These are phyloP conservation scores for Cytauxzoon felis DNA, from an alignment of 169 alveolate genomes.

Conservation along the genomic window DNA sequence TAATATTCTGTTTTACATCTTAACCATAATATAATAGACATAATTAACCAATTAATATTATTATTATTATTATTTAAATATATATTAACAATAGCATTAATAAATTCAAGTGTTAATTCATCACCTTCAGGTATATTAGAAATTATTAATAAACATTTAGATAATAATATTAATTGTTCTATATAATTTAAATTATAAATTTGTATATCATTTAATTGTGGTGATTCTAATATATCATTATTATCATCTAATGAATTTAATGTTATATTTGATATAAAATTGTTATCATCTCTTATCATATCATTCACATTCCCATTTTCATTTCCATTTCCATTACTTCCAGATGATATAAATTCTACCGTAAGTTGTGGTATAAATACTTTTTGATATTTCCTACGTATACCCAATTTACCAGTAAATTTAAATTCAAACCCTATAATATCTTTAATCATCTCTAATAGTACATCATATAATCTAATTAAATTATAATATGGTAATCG, in stretches of 20 bases:
- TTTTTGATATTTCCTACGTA: conserved; percentile 66
- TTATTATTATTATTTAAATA: conserved; percentile 54
- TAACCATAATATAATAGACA: conserved; percentile 67
- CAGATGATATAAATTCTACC: conserved; percentile 47
- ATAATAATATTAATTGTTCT: conserved; percentile 65
- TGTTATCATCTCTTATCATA: background rate
- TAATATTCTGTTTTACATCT: conserved; percentile 69
- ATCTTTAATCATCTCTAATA: conserved; percentile 34
- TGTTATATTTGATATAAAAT: conserved; percentile 24
- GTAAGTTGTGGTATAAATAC: conserved; percentile 65
- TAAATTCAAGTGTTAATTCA: conserved; percentile 64
- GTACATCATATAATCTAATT: conserved; percentile 38
- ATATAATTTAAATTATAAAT: conserved; percentile 32
- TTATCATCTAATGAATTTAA: conserved; percentile 64
- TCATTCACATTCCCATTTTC: conserved; percentile 2
- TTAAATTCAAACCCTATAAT: conserved; percentile 49
- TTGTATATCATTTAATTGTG: conserved; percentile 60
- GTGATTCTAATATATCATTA: conserved; percentile 73
- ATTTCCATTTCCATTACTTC: conserved; percentile 33
- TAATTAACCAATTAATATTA: conserved; percentile 40
- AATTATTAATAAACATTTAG: conserved; percentile 53
- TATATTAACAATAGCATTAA: conserved; percentile 66
- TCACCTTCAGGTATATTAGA: conserved; percentile 64
- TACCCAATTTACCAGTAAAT: conserved; percentile 74
- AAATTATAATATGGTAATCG: conserved; percentile 64